Evolutionary conservation across 345 rosid species (phyloP).

Genomic region (Citropsis articulata): DNA sequence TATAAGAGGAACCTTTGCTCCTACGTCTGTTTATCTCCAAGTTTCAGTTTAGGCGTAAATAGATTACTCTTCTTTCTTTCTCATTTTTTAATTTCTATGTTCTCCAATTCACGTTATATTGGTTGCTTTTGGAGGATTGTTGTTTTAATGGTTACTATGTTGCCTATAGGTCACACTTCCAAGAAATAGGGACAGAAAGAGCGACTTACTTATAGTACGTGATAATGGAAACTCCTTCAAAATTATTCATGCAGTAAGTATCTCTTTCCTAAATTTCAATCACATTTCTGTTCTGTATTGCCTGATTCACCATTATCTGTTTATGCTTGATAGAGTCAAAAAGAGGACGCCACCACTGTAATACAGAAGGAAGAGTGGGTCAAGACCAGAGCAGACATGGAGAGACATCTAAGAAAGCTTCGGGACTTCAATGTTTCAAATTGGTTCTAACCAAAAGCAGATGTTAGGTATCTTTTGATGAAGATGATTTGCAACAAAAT

Average conservation of each 20-base stretch:
- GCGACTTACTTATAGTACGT: constrained; percentile 77
- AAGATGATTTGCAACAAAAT: neutral
- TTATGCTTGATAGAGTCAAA: constrained; percentile 46
- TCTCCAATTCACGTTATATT: neutral
- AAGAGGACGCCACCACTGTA: constrained; percentile 70
- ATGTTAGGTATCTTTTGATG: neutral
- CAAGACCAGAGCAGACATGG: constrained; percentile 74
- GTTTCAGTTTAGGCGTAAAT: no score
- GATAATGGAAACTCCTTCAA: constrained; percentile 82
- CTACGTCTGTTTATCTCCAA: neutral
- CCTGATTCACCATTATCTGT: neutral
- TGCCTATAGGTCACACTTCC: constrained; percentile 69
- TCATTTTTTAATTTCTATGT: neutral
- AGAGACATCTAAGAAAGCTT: constrained; percentile 84
- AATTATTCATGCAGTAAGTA: constrained; percentile 56
- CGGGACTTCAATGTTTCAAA: constrained; percentile 78
- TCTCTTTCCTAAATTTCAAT: neutral
- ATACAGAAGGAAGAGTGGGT: constrained; percentile 90
- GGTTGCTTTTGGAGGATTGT: neutral
- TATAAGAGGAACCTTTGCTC: neutral
- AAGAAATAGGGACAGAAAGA: constrained; percentile 74
- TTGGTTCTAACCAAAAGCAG: constrained; percentile 53
- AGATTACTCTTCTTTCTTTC: neutral
- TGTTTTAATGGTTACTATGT: neutral
- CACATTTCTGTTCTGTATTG: neutral